A percentile compares a stretch with the other conserved stretches of the same genome.
These are phyloP conservation scores for Scheffersomyces amazonensis DNA, from an alignment of 805 yeast species.

Conservation along the genomic window DNA sequence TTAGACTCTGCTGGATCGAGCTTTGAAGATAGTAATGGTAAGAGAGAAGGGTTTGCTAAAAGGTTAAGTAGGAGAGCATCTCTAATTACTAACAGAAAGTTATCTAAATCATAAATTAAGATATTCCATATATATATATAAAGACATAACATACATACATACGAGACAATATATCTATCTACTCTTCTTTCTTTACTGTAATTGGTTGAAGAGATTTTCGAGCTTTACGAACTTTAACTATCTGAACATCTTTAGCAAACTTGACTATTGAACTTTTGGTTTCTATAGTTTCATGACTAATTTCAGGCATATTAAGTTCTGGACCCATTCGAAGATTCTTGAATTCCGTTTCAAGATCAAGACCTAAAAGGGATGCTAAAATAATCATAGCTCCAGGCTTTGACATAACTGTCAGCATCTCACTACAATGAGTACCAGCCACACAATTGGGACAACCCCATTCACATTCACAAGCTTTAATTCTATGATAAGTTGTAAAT, in stretches of 20 bases:
- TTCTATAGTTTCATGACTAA: conserved; percentile 64
- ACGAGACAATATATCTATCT: neutral
- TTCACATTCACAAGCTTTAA: conserved; percentile 65
- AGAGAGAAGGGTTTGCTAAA: conserved; percentile 26
- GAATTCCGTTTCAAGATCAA: conserved; percentile 39
- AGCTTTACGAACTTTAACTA: conserved; percentile 19
- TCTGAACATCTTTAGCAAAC: conserved; percentile 56
- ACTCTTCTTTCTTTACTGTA: neutral
- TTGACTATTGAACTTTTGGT: conserved; percentile 55
- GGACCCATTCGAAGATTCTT: conserved; percentile 65
- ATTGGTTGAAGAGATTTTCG: neutral
- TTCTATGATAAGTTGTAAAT: conserved; percentile 52
- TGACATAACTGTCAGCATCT: conserved; percentile 76
- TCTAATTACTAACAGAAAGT: conserved; percentile 10
- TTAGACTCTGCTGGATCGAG: conserved; percentile 18
- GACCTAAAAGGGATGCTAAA: conserved; percentile 58
- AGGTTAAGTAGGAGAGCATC: conserved; percentile 36
- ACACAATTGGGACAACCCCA: conserved; percentile 87
- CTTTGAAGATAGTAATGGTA: conserved; percentile 6
- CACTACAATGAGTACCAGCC: conserved; percentile 80
- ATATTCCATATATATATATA: neutral
- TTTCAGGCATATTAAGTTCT: conserved; percentile 69
- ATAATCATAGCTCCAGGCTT: conserved; percentile 81
- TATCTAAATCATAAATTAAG: neutral
- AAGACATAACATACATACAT: neutral